These are phyloP conservation scores for Penicillium nordicum DNA, from an alignment of 2,329 filamentous ascomycete genomes.

Conservation along the genomic window DNA sequence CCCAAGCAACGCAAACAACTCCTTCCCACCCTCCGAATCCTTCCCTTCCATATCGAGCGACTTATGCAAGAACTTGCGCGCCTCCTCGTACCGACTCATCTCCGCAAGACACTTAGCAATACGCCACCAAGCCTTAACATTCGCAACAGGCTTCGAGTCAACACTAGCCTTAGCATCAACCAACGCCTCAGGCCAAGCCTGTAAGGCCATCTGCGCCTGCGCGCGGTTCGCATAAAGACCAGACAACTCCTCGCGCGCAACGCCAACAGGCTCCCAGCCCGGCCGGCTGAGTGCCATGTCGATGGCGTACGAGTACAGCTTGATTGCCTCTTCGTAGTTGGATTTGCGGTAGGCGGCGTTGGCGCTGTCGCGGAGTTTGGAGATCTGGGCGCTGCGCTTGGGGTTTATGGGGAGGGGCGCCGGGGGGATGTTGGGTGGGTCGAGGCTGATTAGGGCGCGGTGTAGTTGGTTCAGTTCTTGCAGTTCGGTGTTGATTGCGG, in stretches of 20 bases:
- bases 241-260: constrained; percentile 81
- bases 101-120: constrained; percentile 79
- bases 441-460: constrained; percentile 64
- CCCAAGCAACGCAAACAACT: constrained; percentile 58
- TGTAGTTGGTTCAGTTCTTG: constrained; percentile 74
- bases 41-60: constrained; percentile 79
- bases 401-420: constrained; percentile 89
- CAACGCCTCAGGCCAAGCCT: constrained; percentile 80
- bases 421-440: constrained; percentile 67
- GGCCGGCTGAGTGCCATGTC: constrained; percentile 83
- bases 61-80: constrained; percentile 69
- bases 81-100: constrained; percentile 86
- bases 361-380: constrained; percentile 84
- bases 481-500: constrained; percentile 62
- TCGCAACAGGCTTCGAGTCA: constrained; percentile 79
- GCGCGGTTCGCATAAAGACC: constrained; percentile 81
- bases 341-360: constrained; percentile 79
- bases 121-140: constrained; percentile 94
- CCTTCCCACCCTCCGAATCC: constrained; percentile 48
- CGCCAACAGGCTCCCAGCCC: constrained; percentile 78
- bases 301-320: constrained; percentile 79
- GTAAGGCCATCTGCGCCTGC: constrained; percentile 78
- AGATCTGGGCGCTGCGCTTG: constrained; percentile 82
- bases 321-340: constrained; percentile 69
- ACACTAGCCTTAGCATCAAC: constrained; percentile 85